A percentile compares a stretch with the other conserved stretches of the same genome.
Evolutionary conservation across 2,329 filamentous ascomycete species (phyloP).

Genomic region (Dactylella cylindrospora): DNA sequence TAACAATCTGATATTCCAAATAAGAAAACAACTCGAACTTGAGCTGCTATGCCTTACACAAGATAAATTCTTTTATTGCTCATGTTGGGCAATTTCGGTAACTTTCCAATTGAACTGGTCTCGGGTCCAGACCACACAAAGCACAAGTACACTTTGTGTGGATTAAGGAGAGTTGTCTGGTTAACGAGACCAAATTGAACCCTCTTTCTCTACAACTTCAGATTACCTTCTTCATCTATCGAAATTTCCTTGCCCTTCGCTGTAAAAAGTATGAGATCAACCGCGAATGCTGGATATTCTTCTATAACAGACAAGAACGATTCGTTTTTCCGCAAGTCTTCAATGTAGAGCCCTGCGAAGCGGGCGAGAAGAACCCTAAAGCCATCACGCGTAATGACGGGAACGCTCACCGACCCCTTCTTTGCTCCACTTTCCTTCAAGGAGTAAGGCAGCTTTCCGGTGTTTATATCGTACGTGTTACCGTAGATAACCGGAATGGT

Average conservation of each 20-base stretch:
- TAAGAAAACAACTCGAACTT: no score
- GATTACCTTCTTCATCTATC: slow-evolving; percentile 7
- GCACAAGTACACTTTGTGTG: no score
- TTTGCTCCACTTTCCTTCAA: not conserved
- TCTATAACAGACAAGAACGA: slow-evolving; percentile 19
- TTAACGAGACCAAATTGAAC: no score
- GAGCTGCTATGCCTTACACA: no score
- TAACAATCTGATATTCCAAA: no score
- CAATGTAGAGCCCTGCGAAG: slow-evolving; percentile 21
- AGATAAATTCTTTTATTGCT: no score
- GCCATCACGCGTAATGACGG: slow-evolving; percentile 9
- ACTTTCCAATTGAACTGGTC: no score
- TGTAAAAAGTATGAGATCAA: slow-evolving; percentile 29
- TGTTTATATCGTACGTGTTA: slow-evolving; percentile 18
- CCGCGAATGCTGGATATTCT: slow-evolving; percentile 7
- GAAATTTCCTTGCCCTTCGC: not conserved
- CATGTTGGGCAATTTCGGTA: no score
- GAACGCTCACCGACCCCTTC: not conserved
- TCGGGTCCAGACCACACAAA: no score
- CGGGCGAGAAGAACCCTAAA: slow-evolving; percentile 31
- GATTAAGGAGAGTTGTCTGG: no score
- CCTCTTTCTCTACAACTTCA: slow-evolving; percentile 9
- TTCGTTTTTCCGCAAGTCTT: slow-evolving; percentile 14
- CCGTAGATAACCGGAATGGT: slow-evolving; percentile 19
- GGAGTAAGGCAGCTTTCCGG: slow-evolving; percentile 8